phyloP scores from a whole-genome alignment of 202 grass and related monocot species.

The Cymbopogon flexuosus region DNA sequence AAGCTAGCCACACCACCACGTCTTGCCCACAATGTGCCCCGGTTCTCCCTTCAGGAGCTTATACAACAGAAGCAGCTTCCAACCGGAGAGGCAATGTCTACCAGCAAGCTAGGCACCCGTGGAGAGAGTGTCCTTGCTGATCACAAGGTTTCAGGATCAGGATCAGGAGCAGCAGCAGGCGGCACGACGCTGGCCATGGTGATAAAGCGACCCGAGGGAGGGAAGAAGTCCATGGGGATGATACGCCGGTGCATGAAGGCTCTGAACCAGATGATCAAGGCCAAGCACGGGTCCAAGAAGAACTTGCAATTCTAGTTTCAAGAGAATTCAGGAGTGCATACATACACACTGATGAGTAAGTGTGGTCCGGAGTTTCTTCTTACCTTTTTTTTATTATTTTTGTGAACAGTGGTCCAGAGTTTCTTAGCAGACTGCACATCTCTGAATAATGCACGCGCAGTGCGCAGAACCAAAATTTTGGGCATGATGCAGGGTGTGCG shows the following conservation, averaged over 20 bases:
- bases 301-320: constrained; percentile 32
- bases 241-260: constrained; percentile 66
- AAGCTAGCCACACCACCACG: not conserved
- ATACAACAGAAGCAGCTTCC: constrained; percentile 47
- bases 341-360: not conserved
- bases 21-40: not conserved
- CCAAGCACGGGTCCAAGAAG: constrained; percentile 57
- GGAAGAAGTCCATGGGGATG: constrained; percentile 45
- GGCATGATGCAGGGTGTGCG: constrained; percentile 13
- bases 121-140: constrained; percentile 20
- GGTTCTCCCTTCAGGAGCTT: constrained; percentile 53
- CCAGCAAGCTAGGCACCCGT: not conserved
- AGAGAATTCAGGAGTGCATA: not conserved
- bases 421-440: constrained; percentile 23
- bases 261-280: constrained; percentile 76
- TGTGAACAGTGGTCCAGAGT: not conserved
- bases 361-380: constrained; percentile 24
- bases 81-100: constrained; percentile 19
- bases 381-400: no score
- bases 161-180: not conserved
- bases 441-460: constrained; percentile 26
- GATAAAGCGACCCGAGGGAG: constrained; percentile 40
- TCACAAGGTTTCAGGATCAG: constrained; percentile 2
- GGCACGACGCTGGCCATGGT: constrained; percentile 47
- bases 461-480: constrained; percentile 26